Evolutionary conservation across 176 grass and related monocot genomes (phyloP).

Genomic region (Triticum timopheevii): DNA sequence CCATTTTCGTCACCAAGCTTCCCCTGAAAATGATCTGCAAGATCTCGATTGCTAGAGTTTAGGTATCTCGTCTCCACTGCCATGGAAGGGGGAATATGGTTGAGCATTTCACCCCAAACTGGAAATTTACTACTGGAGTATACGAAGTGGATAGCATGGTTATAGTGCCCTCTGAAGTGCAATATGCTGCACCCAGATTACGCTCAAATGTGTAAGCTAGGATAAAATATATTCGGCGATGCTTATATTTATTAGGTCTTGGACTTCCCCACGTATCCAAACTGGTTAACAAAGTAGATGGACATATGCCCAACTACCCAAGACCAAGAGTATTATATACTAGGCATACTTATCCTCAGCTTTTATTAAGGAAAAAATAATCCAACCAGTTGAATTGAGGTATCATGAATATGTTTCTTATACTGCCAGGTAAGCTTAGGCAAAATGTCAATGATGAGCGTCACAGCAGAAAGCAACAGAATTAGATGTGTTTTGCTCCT

Average conservation of each 20-base stretch:
- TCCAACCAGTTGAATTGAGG: slow-evolving; percentile 32
- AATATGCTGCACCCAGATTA: not conserved
- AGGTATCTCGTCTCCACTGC: slow-evolving; percentile 73
- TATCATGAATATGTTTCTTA: slow-evolving; percentile 18
- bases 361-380: slow-evolving; percentile 35
- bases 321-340: slow-evolving; percentile 2
- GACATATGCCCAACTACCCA: slow-evolving; percentile 11
- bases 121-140: not conserved
- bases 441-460: slow-evolving; percentile 23
- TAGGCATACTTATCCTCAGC: not conserved
- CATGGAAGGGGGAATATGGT: slow-evolving; percentile 28
- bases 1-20: slow-evolving; percentile 56
- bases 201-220: not conserved
- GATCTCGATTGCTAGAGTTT: slow-evolving; percentile 70
- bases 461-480: slow-evolving; percentile 19
- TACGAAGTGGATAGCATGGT: not conserved
- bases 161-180: not conserved
- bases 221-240: not conserved
- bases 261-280: not conserved
- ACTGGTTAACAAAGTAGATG: slow-evolving; percentile 17
- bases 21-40: slow-evolving; percentile 52
- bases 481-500: slow-evolving; percentile 11
- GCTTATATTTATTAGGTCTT: not conserved
- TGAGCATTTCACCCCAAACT: slow-evolving; percentile 22
- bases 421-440: slow-evolving; percentile 30